Evolutionary conservation across 306 rosid species (phyloP).

Genomic region (Quercus rubra): DNA sequence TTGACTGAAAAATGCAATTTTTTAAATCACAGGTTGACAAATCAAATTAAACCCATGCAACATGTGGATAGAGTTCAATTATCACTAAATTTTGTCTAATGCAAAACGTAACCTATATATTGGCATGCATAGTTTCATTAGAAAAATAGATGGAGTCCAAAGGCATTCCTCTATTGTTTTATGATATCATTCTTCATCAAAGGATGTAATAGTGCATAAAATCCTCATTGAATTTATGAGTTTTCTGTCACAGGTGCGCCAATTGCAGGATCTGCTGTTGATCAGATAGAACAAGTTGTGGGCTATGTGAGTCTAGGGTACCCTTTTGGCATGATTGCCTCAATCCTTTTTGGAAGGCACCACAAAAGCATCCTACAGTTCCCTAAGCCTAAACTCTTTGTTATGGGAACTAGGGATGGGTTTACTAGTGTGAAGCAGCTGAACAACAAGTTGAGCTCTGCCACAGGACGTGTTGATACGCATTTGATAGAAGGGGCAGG

Average conservation of each 20-base stretch:
- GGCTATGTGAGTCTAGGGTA: constrained; percentile 92
- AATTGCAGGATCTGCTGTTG: constrained; percentile 88
- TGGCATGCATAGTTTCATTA: background rate
- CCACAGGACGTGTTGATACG: constrained; percentile 60
- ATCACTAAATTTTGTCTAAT: background rate
- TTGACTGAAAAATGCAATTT: too few relatives aligned
- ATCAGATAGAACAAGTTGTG: constrained; percentile 69
- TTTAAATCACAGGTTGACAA: too few relatives aligned
- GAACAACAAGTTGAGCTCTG: constrained; percentile 63
- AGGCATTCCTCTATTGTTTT: background rate
- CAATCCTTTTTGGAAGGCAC: constrained; percentile 89
- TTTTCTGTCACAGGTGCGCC: constrained; percentile 68
- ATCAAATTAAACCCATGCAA: too few relatives aligned
- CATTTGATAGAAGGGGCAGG: constrained; percentile 75
- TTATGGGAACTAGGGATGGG: constrained; percentile 91
- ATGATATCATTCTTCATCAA: background rate
- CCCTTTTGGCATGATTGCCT: constrained; percentile 87
- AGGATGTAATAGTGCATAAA: background rate
- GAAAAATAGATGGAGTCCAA: background rate
- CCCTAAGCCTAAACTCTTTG: constrained; percentile 75
- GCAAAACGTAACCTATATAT: background rate
- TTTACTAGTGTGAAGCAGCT: constrained; percentile 85
- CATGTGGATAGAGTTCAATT: too few relatives aligned
- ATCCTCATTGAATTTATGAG: background rate
- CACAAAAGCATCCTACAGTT: constrained; percentile 65